Base-by-base conservation (phyloP, 192 early-diverging fungal genomes). In the Dispira simplex region DNA sequence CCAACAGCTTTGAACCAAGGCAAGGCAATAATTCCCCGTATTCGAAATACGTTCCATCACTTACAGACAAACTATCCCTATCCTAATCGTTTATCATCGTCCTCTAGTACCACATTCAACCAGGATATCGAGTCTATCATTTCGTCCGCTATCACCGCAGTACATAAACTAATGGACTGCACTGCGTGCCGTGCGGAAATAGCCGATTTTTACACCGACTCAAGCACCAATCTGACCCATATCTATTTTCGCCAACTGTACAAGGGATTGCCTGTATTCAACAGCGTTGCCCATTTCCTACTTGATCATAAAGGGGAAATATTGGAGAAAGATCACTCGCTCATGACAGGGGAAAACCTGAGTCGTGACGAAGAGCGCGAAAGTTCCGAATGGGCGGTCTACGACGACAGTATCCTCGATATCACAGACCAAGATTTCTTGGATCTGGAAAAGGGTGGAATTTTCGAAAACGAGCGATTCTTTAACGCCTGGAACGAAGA, bases 401-500 rank as follows among this genome's bases (percentile, higher is more conserved):
- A 18, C 8, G 16, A 51, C 49, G 25, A 56, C 1, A 13, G 25
- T 14, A 56, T 27, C 54, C 1, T 13, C 23, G 54, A 56, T 21
- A 21, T 12, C 25, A 25, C 20, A 14, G 28, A 56, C 54, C 28
- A 3, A 8, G 1, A 23, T 0, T 13, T 56, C 3, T 13, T 27
- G 25, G 54, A 56, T 14, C 20, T 25, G 25, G 54, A 56, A 56
- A 27, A 21, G 3, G 54, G 13, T 0, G 12, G 54, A 14, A 3
- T 21, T 21, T 14, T 26, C 54, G 11, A 56, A 14, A 28, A 56
- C 12, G 12, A 14, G 25, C 13, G 21, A 28, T 21, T 27, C 8
- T 21, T 13, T 13, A 56, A 56, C 8, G 54, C 23, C 54, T 56
- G 54, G 54, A 28, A 56, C 54, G 54, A 56, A 26, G 14, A 13